A percentile compares a stretch with the other conserved stretches of the same genome.
Evolutionary conservation across 768 basidiomycete species (phyloP).

Genomic region (Hygrophorus pudorinus): DNA sequence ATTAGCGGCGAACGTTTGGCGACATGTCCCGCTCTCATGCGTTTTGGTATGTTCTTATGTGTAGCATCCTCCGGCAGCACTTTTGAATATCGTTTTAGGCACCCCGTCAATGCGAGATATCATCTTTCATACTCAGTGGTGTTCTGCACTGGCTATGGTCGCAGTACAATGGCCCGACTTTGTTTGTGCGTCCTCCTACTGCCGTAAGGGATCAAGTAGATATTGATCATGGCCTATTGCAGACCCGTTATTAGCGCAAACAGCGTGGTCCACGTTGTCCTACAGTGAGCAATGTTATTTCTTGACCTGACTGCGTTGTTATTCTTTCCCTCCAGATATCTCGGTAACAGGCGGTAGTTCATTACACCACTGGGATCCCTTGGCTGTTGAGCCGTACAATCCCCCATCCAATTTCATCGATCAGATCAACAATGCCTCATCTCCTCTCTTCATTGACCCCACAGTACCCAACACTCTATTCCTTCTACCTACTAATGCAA

Average conservation of each 20-base stretch:
- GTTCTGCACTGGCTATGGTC: constrained; percentile 80
- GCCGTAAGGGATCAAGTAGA: background rate
- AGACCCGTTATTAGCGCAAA: constrained; percentile 88
- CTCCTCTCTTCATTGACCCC: constrained; percentile 70
- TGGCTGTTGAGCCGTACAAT: constrained; percentile 42
- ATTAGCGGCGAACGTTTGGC: constrained; percentile 87
- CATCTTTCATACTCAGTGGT: constrained; percentile 91
- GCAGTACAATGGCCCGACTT: constrained; percentile 94
- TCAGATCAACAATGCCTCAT: constrained; percentile 60
- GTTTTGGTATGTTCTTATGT: constrained; percentile 60
- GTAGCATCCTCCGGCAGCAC: background rate
- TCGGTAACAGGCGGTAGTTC: constrained; percentile 42
- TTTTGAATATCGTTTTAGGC: constrained; percentile 32
- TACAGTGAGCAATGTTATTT: constrained; percentile 41
- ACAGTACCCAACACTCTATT: constrained; percentile 64
- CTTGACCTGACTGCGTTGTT: background rate
- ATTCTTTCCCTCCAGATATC: constrained; percentile 42
- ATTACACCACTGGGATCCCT: constrained; percentile 57
- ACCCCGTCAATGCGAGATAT: constrained; percentile 91
- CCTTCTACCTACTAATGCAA: constrained; percentile 50
- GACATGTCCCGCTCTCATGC: constrained; percentile 73
- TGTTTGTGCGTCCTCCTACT: constrained; percentile 49
- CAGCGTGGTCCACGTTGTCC: constrained; percentile 78
- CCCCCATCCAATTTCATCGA: constrained; percentile 65
- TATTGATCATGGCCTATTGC: constrained; percentile 8